A percentile compares a stretch with the other conserved stretches of the same genome.
phyloP scores from a whole-genome alignment of 2,329 filamentous ascomycete species.

The Ceratocystis harringtonii region DNA sequence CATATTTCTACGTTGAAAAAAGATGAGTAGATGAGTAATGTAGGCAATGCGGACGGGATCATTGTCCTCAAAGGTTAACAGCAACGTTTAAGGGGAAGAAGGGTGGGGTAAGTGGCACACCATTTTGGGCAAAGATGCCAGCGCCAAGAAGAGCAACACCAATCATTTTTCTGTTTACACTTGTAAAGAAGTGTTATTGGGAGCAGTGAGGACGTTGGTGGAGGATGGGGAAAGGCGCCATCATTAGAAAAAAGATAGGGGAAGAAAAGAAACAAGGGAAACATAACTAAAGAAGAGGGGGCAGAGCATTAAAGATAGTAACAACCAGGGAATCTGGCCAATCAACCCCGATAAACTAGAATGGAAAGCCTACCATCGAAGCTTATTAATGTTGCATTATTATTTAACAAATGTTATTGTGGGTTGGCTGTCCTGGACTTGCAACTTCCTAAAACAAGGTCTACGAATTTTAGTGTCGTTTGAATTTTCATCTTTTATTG shows the following conservation, averaged over 20 bases:
- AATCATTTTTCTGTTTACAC: conserved; percentile 18
- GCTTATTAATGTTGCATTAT: background rate
- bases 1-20: background rate
- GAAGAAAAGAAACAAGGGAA: background rate
- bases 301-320: background rate
- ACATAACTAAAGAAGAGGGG: background rate
- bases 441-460: background rate
- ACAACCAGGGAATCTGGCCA: background rate
- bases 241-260: background rate
- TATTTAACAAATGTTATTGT: no score
- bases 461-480: background rate
- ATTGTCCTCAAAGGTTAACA: background rate
- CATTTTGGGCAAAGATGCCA: conserved; percentile 47
- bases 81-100: background rate
- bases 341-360: background rate
- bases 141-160: conserved; percentile 48
- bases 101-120: conserved; percentile 22
- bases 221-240: background rate
- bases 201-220: background rate
- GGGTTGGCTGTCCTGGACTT: background rate
- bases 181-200: no score
- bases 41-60: no score
- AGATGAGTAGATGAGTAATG: no score
- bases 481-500: background rate
- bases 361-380: background rate